Percentiles rank a stretch among this genome's conserved stretches.
Conservation (phyloP, 108 stramenopile species). For the Pseudonitzschia pungens region DNA sequence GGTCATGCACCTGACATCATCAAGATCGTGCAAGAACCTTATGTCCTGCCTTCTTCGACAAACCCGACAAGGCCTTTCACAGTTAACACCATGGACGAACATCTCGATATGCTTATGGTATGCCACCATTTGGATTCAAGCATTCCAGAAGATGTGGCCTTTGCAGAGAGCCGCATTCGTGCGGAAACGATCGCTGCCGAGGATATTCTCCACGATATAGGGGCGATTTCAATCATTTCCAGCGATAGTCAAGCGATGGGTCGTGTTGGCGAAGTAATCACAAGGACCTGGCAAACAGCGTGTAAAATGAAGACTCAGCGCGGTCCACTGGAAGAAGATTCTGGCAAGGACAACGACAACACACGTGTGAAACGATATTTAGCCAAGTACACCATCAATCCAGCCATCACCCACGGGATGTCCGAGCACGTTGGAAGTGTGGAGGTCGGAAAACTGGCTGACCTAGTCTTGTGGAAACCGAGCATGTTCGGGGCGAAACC, state of each 20-base stretch:
- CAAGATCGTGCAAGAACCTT: constrained; percentile 88
- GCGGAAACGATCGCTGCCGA: constrained; percentile 98
- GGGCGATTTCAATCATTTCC: constrained; percentile 94
- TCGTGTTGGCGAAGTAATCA: constrained; percentile 96
- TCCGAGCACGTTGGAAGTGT: constrained; percentile 88
- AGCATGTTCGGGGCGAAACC: constrained; percentile 95
- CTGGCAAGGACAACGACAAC: constrained; percentile 72
- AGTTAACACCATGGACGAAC: constrained; percentile 96
- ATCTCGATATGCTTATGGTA: constrained; percentile 99
- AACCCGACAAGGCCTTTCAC: constrained; percentile 98
- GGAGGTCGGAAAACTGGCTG: constrained; percentile 94
- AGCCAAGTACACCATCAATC: constrained; percentile 99
- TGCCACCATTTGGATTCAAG: constrained; percentile 89
- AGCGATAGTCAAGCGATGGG: constrained; percentile 97
- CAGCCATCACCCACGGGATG: constrained; percentile 97
- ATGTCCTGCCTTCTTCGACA: constrained; percentile 94
- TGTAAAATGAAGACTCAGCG: constrained; percentile 98
- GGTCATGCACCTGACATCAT: constrained; percentile 99
- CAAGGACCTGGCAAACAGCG: constrained; percentile 97
- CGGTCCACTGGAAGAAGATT: constrained; percentile 85
- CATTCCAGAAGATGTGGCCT: constrained; percentile 96
- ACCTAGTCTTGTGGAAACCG: constrained; percentile 95
- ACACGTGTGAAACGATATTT: constrained; percentile 91
- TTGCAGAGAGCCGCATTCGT: constrained; percentile 95
- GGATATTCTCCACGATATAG: constrained; percentile 97